Conservation (phyloP, 2,329 filamentous ascomycete genomes). For the Talaromyces albobiverticillius region DNA sequence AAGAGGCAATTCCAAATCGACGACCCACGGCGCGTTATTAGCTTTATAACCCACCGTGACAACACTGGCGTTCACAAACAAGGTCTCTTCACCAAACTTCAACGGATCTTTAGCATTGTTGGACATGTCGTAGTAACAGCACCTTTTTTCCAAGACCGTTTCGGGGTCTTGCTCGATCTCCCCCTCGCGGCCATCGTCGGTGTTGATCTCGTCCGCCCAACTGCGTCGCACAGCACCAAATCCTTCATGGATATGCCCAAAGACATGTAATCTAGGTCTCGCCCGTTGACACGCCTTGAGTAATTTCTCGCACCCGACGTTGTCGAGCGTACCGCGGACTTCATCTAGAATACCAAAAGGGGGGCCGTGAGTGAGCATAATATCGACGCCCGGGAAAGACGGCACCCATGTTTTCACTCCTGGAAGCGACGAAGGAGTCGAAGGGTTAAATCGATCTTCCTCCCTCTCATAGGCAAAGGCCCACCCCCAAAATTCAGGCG, state of each 20-base stretch:
- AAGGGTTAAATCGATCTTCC: conserved; percentile 53
- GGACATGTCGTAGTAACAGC: conserved; percentile 35
- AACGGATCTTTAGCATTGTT: conserved; percentile 27
- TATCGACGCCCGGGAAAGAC: conserved; percentile 47
- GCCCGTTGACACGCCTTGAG: conserved; percentile 50
- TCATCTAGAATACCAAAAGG: conserved; percentile 51
- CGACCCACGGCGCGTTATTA: conserved; percentile 53
- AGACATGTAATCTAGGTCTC: conserved; percentile 57
- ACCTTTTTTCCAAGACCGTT: conserved; percentile 29
- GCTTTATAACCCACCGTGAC: conserved; percentile 50
- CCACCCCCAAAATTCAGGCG: conserved; percentile 56
- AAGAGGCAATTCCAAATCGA: conserved; percentile 51
- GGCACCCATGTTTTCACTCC: conserved; percentile 30
- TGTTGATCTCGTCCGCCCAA: conserved; percentile 13
- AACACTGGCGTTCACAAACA: conserved; percentile 59
- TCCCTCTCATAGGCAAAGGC: conserved; percentile 54
- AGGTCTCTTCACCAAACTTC: conserved; percentile 49
- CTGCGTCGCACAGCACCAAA: conserved; percentile 44
- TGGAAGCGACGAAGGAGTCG: conserved; percentile 20
- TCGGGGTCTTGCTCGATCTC: conserved; percentile 24
- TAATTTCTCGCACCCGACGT: conserved; percentile 56
- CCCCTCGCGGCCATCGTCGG: neutral
- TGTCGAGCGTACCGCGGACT: conserved; percentile 23
- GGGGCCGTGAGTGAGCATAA: conserved; percentile 62
- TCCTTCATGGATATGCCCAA: conserved; percentile 62